Evolutionary conservation across 2,329 filamentous ascomycete genomes (phyloP).

Genomic region (Aureobasidium sp.): DNA sequence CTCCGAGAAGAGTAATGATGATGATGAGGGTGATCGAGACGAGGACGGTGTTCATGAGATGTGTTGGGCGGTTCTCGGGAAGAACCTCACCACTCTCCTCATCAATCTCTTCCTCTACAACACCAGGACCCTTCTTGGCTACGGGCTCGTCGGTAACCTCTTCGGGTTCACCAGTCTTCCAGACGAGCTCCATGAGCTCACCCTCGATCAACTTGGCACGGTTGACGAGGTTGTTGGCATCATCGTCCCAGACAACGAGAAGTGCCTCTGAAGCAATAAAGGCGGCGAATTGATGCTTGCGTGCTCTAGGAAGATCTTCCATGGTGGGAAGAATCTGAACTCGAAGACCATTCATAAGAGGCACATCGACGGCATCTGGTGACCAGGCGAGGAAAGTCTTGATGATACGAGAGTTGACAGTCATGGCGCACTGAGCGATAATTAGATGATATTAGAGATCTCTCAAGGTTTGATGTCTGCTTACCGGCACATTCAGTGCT

Average conservation of each 20-base stretch:
- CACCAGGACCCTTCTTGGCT: conserved; percentile 41
- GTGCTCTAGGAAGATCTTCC: conserved; percentile 60
- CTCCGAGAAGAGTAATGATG: conserved; percentile 59
- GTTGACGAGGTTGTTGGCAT: conserved; percentile 61
- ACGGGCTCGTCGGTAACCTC: conserved; percentile 51
- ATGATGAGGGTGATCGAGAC: conserved; percentile 60
- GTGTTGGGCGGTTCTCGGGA: conserved; percentile 58
- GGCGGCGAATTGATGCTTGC: conserved; percentile 74
- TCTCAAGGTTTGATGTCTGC: conserved; percentile 18
- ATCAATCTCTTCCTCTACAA: conserved; percentile 54
- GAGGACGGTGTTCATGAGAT: conserved; percentile 63
- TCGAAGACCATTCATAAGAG: conserved; percentile 67
- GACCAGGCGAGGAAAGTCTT: conserved; percentile 70
- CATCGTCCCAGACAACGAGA: conserved; percentile 76
- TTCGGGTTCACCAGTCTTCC: conserved; percentile 52
- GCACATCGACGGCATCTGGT: conserved; percentile 66
- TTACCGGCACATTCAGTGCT: conserved; percentile 64
- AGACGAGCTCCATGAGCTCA: conserved; percentile 71
- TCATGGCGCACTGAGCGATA: conserved; percentile 61
- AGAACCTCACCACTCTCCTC: conserved; percentile 63
- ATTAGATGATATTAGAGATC: conserved; percentile 19
- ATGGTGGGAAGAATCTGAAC: conserved; percentile 69
- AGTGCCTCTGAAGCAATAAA: conserved; percentile 66
- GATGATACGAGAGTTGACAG: conserved; percentile 71
- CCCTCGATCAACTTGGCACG: conserved; percentile 67